A percentile compares a stretch with the other conserved stretches of the same genome.
Evolutionary conservation across 1,284 basidiomycete species (phyloP).

Genomic region (Cutaneotrichosporon sp.): DNA sequence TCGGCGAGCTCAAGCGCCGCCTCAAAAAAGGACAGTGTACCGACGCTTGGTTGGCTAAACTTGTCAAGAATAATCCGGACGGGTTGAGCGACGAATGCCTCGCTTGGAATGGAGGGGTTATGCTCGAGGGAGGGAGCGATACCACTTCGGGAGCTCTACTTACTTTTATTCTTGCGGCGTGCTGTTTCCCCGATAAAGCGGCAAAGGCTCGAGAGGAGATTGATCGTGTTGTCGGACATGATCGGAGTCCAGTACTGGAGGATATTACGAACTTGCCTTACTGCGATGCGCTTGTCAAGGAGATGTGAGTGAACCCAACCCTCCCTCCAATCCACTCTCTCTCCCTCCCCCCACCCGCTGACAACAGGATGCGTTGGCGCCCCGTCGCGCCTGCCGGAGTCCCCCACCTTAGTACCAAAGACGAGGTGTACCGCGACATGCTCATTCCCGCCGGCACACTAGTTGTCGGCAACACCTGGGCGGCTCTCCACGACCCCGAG

Average conservation of each 20-base stretch:
- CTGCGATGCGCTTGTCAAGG: constrained; percentile 19
- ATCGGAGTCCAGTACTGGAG: constrained; percentile 11
- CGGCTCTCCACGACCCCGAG: constrained; percentile 18
- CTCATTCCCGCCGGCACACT: constrained; percentile 17
- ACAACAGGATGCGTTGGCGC: constrained; percentile 17
- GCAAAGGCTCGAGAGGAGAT: constrained; percentile 12
- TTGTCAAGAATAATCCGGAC: constrained; percentile 11
- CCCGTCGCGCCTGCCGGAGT: constrained; percentile 19
- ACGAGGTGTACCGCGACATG: constrained; percentile 17
- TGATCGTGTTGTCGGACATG: constrained; percentile 14
- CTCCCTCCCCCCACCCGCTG: background rate
- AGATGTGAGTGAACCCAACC: constrained; percentile 10
- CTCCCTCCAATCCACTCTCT: no score
- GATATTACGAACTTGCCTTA: constrained; percentile 15
- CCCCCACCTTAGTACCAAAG: constrained; percentile 17
- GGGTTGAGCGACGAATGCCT: constrained; percentile 13
- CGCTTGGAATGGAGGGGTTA: constrained; percentile 19
- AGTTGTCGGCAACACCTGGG: constrained; percentile 19
- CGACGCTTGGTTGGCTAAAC: constrained; percentile 15
- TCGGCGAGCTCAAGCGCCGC: constrained; percentile 13
- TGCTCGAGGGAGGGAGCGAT: constrained; percentile 20
- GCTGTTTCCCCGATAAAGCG: constrained; percentile 16
- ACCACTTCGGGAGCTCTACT: constrained; percentile 15
- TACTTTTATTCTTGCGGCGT: constrained; percentile 13
- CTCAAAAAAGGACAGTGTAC: constrained; percentile 10